Evolutionary conservation across 2,329 filamentous ascomycete species (phyloP), one percentile per base, ranked within the genome.

Genomic region (Verticillium nubilum): DNA sequence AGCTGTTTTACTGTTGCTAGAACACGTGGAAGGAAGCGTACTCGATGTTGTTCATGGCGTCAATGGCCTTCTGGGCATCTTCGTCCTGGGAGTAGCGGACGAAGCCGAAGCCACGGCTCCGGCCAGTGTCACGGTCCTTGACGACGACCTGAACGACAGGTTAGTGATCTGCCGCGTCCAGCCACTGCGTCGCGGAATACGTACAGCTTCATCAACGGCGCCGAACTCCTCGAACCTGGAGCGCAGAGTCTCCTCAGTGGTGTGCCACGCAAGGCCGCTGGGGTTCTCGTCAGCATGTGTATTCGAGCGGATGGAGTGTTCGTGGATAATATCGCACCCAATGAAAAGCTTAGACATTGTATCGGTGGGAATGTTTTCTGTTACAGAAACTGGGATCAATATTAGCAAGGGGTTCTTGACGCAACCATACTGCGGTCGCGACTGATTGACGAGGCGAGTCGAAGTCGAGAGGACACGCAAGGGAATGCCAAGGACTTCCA

Each of bases 181-280:
- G 17, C 25, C 13, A 28, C 9, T 17, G 13, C 26, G 15, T 4
- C 12, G 50, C 15, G n/a, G 28, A 58, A 17, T 61, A 89, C 92
- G 77, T 85, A 98, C 95, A 69, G 95, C 95, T 86, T 99, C 94
- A 74, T 97, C 92, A 67, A 99, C 90, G 50, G 82, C 80, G 62
- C 94, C 94, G 72, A 91, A 97, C 75, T 95, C 89, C 75, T 94
- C 89, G 75, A 99, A 99, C 77, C 97, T 97, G 72, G 89, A 80
- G 71, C 91, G 89, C 66, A 99, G 82, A 67, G 91, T 92, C 52
- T 79, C 78, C 78, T 98, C 94, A 76, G 96, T 92, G 65, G 95
- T 99, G 80, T 97, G 93, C 95, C 95, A 99, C 71, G 95, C 92
- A 68, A 99, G 92, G 84, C 95, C 95, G 72, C 94, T 97, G 59